Conservation (phyloP, 805 yeast species). For the Kodamaea jinghongensis region DNA sequence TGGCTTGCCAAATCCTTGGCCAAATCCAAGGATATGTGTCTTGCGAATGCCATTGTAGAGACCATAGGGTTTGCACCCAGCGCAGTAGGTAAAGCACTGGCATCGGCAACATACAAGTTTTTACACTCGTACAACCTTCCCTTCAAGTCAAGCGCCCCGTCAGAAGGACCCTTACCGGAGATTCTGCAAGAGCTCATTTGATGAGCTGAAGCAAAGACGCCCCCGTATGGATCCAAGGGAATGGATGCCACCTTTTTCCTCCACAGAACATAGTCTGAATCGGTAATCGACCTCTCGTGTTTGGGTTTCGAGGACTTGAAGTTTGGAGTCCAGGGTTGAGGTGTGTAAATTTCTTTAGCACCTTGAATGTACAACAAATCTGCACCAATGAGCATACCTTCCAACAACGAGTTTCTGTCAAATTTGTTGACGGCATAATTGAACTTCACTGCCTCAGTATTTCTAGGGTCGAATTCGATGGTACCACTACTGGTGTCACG, state of each 20-base stretch:
- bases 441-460: slow-evolving; percentile 32
- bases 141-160: slow-evolving; percentile 25
- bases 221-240: slow-evolving; percentile 27
- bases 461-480: slow-evolving; percentile 30
- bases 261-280: slow-evolving; percentile 43
- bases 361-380: slow-evolving; percentile 50
- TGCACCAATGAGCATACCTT: slow-evolving; percentile 39
- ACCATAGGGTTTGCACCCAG: slow-evolving; percentile 30
- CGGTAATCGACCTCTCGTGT: slow-evolving; percentile 37
- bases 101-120: slow-evolving; percentile 27
- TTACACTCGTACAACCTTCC: slow-evolving; percentile 26
- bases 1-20: slow-evolving; percentile 15
- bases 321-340: slow-evolving; percentile 32
- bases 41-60: slow-evolving; percentile 23
- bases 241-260: slow-evolving; percentile 25
- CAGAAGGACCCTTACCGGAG: slow-evolving; percentile 23
- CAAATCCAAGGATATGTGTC: slow-evolving; percentile 20
- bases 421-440: slow-evolving; percentile 40
- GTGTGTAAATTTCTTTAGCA: slow-evolving; percentile 41
- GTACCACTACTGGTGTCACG: slow-evolving; percentile 46
- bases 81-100: slow-evolving; percentile 30
- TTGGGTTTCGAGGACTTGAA: slow-evolving; percentile 38
- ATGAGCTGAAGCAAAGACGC: slow-evolving; percentile 29
- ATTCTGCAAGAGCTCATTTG: slow-evolving; percentile 29
- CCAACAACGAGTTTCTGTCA: slow-evolving; percentile 39